Evolutionary conservation across 495 filamentous ascomycete genomes (phyloP).

Genomic region (Penicillium paradoxum): DNA sequence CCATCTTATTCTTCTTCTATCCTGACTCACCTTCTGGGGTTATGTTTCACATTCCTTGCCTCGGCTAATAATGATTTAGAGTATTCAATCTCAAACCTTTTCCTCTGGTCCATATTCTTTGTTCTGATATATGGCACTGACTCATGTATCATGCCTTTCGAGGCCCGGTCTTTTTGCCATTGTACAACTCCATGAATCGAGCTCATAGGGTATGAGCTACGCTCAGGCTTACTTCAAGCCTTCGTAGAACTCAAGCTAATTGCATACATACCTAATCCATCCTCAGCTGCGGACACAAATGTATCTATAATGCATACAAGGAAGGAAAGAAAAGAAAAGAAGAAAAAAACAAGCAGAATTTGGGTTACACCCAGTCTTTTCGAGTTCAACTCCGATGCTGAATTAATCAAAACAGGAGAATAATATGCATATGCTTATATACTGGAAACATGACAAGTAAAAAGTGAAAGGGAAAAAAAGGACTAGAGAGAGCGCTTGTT

Average conservation of each 20-base stretch:
- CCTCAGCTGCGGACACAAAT: too few species aligned
- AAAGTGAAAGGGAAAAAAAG: not conserved
- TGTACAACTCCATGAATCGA: too few species aligned
- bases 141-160: too few species aligned
- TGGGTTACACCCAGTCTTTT: not conserved
- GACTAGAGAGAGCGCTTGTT: not conserved
- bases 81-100: not conserved
- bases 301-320: not conserved
- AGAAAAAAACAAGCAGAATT: not conserved
- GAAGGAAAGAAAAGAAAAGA: not conserved
- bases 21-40: not conserved
- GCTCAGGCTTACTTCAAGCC: too few species aligned
- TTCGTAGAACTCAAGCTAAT: too few species aligned
- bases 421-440: not conserved
- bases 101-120: not conserved
- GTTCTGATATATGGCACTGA: not conserved
- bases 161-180: not conserved
- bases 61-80: not conserved
- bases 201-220: too few species aligned
- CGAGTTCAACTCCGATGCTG: not conserved
- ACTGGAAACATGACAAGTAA: not conserved
- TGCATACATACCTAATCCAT: too few species aligned
- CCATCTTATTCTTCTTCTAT: not conserved
- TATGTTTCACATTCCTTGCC: not conserved
- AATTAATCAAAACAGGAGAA: not conserved